These are phyloP conservation scores for Saccharum officinarum DNA, from an alignment of 176 grass and related monocot genomes.

Conservation along the genomic window DNA sequence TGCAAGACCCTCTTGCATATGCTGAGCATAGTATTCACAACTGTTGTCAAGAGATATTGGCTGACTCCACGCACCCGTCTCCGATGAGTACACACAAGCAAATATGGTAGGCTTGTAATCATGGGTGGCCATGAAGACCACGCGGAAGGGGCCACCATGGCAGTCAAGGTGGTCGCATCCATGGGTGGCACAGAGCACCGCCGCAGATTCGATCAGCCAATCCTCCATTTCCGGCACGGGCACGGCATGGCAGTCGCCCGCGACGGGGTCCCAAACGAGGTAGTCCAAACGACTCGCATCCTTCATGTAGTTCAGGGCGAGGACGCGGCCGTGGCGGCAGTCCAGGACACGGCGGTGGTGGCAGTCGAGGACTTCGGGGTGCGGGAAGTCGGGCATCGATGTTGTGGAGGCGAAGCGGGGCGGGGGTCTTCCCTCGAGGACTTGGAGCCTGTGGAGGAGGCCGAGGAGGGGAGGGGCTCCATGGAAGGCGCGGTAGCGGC, in stretches of 20 bases:
- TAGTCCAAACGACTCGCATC: too few species aligned
- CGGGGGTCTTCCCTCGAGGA: accelerated
- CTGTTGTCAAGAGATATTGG: too few species aligned
- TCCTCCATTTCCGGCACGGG: neutral
- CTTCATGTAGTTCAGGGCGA: neutral
- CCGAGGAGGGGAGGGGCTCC: neutral
- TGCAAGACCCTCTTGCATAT: too few species aligned
- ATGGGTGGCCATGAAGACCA: neutral
- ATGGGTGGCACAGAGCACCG: neutral
- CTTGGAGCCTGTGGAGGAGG: neutral
- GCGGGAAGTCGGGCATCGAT: neutral
- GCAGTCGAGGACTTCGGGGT: neutral
- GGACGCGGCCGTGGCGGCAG: neutral
- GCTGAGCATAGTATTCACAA: too few species aligned
- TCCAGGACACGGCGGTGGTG: neutral
- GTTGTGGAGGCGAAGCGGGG: neutral
- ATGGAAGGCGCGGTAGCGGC: too few species aligned
- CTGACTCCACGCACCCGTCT: neutral
- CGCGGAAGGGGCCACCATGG: neutral
- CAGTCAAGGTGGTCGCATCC: neutral
- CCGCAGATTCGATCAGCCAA: neutral
- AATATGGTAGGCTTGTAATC: neutral
- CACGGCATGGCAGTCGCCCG: neutral
- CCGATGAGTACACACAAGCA: neutral
- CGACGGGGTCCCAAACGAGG: neutral